Evolutionary conservation across 768 basidiomycete species (phyloP).

Genomic region (Hygrophorus pudorinus): DNA sequence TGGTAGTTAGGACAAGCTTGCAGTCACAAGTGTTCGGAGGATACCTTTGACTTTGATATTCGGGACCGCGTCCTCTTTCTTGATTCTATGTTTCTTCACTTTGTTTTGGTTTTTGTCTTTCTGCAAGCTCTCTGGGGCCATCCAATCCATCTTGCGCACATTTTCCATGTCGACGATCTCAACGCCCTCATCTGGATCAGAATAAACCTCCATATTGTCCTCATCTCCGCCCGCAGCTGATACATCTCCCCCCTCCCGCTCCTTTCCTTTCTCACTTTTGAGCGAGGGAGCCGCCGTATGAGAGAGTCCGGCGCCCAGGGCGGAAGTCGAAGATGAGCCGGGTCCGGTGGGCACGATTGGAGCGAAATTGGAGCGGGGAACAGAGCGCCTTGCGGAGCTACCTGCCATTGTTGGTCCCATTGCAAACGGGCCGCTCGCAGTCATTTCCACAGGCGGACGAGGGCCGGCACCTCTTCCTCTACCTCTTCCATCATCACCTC

Average conservation of each 20-base stretch:
- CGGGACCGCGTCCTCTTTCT: constrained; percentile 31
- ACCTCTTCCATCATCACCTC: constrained; percentile 41
- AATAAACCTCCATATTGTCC: constrained; percentile 63
- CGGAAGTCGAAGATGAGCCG: constrained; percentile 26
- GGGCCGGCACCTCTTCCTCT: constrained; percentile 45
- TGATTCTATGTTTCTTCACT: constrained; percentile 27
- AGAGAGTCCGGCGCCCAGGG: constrained; percentile 38
- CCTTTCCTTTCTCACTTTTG: constrained; percentile 28
- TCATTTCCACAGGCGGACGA: constrained; percentile 58
- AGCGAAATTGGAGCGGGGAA: constrained; percentile 48
- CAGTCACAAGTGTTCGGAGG: too few species aligned
- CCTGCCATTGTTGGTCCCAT: constrained; percentile 73
- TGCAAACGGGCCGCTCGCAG: constrained; percentile 79
- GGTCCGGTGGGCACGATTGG: constrained; percentile 28
- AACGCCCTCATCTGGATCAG: constrained; percentile 81
- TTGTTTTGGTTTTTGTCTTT: constrained; percentile 31
- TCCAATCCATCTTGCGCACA: constrained; percentile 74
- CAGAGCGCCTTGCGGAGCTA: constrained; percentile 37
- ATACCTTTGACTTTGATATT: constrained; percentile 22
- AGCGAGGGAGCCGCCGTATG: constrained; percentile 40
- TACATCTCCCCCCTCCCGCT: constrained; percentile 5
- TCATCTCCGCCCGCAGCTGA: constrained; percentile 19
- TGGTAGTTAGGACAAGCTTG: background rate
- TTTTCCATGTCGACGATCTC: constrained; percentile 81
- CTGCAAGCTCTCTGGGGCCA: constrained; percentile 70